Evolutionary conservation across 2,329 filamentous ascomycete species (phyloP), one percentile per base, ranked within the genome.

Genomic region (Emmonsiellopsis sp.): DNA sequence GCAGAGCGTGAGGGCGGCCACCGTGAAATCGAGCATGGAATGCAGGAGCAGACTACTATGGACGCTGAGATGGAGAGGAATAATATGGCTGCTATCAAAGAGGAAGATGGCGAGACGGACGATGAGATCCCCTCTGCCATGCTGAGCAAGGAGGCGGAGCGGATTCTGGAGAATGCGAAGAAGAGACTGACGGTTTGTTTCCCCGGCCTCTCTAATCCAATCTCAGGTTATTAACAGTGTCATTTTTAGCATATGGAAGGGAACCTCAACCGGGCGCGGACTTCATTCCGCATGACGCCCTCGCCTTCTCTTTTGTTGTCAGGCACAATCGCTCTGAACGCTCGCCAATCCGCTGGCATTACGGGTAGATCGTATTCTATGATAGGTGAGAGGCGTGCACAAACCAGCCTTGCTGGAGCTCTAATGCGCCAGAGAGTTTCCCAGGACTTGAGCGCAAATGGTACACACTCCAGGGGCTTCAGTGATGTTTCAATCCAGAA

Each of bases 141-240:
- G 27, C 72, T 95, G 58, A 92, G 88, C 67, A 84, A 85, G 60
- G 82, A 89, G 62, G 91, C 91, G 1, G 91, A 96, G 66, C 78
- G 91, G 64, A 96, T 96, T 65, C 77, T 97, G 53, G 88, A 90
- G 53, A 95, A 95, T 70, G 92, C 92, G 34, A 96, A 96, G 73
- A 85, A 84, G 67, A 80, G 90, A 61, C 76, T 97, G 56, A 93
- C 88, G 65, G 89, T 94, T 77, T 68, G 87, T 37, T 49, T 34
- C 21, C 33, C 21, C 13, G 6, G 17, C 8, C 32, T 11, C 10
- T 48, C 21, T 14, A 9, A 36, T 37, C 32, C 31, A 11, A 31
- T n/a, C 13, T 13, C 34, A 17, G 6, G 8, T 14, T n/a, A n/a
- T 42, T 40, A 10, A 21, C 10, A 33, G 33, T 55, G 44, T 37